Evolutionary conservation across 148 eudicot genomes (phyloP), one percentile per base, ranked within the genome.

Genomic region (Fagopyrum esculentum): DNA sequence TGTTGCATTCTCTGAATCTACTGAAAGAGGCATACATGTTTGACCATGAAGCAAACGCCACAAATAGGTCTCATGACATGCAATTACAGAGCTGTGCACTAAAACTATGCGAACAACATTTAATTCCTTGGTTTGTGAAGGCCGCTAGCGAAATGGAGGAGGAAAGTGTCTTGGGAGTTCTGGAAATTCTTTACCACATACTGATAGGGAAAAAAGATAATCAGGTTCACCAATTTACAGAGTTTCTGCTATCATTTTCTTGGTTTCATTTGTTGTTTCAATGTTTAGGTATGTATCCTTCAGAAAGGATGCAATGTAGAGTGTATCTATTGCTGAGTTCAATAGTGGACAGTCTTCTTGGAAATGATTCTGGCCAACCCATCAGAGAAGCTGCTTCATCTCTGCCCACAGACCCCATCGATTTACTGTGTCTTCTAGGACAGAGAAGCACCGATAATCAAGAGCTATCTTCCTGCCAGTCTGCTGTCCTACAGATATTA

Each of bases 371-470:
- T 80, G 97, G 96, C 75, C 82, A 84, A 85, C 74, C 87, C 68
- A 89, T 92, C 74, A 81, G 86, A 81, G 90, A 85, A 75, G 87
- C 86, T 79, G 94, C 90, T 70, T 78, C 83, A 55, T 66, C 83
- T 80, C 85, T 95, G 78, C 99, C 99, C 55, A 72, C 88, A 69
- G 99, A 95, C 80, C 99, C 99, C 68, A 74, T 86, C 55, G 99
- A 90, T 83, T 78, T 92, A 81, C 80, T 95, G 68, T 92, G 82
- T 85, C 86, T 95, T 74, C 91, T 95, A 11, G 97, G 94, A 55
- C 96, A 89, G 88, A 92, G 82, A 81, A 82, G 82, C 76, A 81
- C 76, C 40, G 74, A 82, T 54, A 88, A 87, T 77, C 59, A 68
- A 73, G 90, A 90, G 79, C 77, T 89, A 75, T 66, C 87, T 71